Conservation (phyloP, 2,329 filamentous ascomycete genomes). For the Sporothrix mexicana region DNA sequence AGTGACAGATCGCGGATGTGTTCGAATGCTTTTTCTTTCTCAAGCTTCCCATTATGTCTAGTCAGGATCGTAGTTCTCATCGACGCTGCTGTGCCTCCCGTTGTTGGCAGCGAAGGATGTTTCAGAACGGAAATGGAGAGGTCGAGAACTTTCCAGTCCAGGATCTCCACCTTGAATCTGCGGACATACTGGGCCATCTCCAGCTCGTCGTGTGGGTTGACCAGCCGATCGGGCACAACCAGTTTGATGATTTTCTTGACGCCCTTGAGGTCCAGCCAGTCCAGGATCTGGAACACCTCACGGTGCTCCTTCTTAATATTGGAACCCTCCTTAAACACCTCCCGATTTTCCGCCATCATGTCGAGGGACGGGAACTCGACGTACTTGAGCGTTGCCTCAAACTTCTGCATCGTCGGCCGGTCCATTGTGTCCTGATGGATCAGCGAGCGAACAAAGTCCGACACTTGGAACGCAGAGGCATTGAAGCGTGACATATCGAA, state of each 20-base stretch:
- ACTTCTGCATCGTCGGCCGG: neutral
- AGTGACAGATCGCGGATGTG: neutral
- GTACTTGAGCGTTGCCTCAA: neutral
- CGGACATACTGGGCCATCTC: neutral
- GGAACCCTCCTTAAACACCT: neutral
- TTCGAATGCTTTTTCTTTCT: neutral
- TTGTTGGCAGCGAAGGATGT: neutral
- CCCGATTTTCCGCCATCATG: neutral
- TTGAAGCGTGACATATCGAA: neutral
- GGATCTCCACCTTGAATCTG: neutral
- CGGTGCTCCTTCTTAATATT: neutral
- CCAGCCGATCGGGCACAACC: neutral
- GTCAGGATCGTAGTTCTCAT: too few species aligned
- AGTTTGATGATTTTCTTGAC: neutral
- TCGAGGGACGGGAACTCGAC: neutral
- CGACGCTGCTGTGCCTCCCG: neutral
- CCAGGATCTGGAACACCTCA: constrained; percentile 1
- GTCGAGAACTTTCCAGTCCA: neutral
- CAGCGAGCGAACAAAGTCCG: neutral
- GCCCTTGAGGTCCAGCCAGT: neutral
- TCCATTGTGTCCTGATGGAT: neutral
- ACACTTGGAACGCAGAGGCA: neutral
- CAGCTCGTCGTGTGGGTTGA: neutral
- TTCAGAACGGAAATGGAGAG: neutral
- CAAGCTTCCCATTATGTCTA: too few species aligned